Evolutionary conservation across 495 filamentous ascomycete genomes (phyloP).

Genomic region (Thermothielavioides terrestris): DNA sequence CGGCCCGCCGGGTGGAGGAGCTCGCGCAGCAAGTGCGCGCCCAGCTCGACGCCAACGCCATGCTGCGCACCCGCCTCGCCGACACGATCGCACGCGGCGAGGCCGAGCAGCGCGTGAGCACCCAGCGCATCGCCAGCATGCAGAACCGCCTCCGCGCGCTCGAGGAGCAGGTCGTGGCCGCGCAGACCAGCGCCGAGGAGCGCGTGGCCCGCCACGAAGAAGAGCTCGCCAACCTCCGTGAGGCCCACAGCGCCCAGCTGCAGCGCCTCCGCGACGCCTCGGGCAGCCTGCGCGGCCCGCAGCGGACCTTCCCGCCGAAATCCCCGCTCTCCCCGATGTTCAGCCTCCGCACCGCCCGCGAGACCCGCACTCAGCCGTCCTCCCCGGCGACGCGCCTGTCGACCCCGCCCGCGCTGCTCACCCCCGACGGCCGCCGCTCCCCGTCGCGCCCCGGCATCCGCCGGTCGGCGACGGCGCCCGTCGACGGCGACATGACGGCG

Average conservation of each 20-base stretch:
- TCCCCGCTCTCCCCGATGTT: slow-evolving; percentile 61
- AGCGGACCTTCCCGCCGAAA: slow-evolving; percentile 37
- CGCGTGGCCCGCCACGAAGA: slow-evolving; percentile 76
- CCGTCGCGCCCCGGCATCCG: slow-evolving; percentile 16
- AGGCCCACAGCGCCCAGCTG: slow-evolving; percentile 69
- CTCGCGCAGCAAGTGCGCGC: slow-evolving; percentile 65
- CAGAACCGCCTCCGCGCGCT: slow-evolving; percentile 68
- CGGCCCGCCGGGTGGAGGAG: slow-evolving; percentile 66
- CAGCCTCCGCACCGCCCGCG: slow-evolving; percentile 6
- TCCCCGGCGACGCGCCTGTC: slow-evolving; percentile 39
- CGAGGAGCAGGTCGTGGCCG: slow-evolving; percentile 74
- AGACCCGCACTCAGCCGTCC: not conserved
- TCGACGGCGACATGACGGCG: slow-evolving; percentile 45
- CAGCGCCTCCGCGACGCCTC: slow-evolving; percentile 55
- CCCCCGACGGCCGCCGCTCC: not conserved
- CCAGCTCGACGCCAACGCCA: slow-evolving; percentile 68
- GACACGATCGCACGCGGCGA: slow-evolving; percentile 82
- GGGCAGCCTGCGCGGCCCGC: slow-evolving; percentile 29
- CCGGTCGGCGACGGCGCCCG: slow-evolving; percentile 31
- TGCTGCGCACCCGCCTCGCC: slow-evolving; percentile 70
- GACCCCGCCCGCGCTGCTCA: slow-evolving; percentile 15
- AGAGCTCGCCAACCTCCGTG: slow-evolving; percentile 63
- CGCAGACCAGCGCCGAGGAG: slow-evolving; percentile 83
- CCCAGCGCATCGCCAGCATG: slow-evolving; percentile 70
- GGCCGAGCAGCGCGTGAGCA: slow-evolving; percentile 68